Conservation (phyloP, 768 basidiomycete genomes). For the Tulasnella sp. region DNA sequence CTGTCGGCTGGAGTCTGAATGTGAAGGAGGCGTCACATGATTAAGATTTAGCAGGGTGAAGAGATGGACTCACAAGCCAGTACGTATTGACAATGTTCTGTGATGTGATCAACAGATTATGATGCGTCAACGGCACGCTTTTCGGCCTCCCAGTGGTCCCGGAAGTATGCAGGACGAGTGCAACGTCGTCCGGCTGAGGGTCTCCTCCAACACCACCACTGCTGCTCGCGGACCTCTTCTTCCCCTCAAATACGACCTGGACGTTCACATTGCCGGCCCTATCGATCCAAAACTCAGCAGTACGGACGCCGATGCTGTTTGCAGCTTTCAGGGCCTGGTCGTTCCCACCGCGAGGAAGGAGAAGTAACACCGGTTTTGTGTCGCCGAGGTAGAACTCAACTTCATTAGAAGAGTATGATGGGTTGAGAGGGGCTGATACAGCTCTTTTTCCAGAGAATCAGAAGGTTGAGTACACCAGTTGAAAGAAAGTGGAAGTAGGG, state of each 20-base stretch:
- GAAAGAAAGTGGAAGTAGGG: background rate
- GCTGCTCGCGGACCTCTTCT: background rate
- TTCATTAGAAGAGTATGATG: constrained; percentile 20
- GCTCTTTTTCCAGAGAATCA: constrained; percentile 15
- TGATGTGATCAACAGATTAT: constrained; percentile 28
- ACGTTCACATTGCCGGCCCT: background rate
- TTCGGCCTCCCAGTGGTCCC: constrained; percentile 42
- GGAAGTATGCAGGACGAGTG: constrained; percentile 48
- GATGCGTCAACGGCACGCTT: constrained; percentile 28
- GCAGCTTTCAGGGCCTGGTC: constrained; percentile 18
- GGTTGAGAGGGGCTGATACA: constrained; percentile 23
- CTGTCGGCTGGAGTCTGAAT: constrained; percentile 22
- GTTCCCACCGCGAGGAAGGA: constrained; percentile 20
- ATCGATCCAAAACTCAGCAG: constrained; percentile 15
- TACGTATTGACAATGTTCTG: constrained; percentile 29
- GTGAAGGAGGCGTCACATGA: background rate
- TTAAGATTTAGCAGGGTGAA: background rate
- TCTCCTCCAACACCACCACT: constrained; percentile 8
- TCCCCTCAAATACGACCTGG: background rate
- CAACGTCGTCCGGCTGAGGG: constrained; percentile 34
- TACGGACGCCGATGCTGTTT: constrained; percentile 15
- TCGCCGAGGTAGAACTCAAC: constrained; percentile 23
- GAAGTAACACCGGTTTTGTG: constrained; percentile 22
- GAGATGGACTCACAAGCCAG: constrained; percentile 20
- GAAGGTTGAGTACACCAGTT: background rate